A percentile compares a stretch with the other conserved stretches of the same genome.
Conservation (phyloP, 352 stramenopile species). For the Globisporangium cederbergense region DNA sequence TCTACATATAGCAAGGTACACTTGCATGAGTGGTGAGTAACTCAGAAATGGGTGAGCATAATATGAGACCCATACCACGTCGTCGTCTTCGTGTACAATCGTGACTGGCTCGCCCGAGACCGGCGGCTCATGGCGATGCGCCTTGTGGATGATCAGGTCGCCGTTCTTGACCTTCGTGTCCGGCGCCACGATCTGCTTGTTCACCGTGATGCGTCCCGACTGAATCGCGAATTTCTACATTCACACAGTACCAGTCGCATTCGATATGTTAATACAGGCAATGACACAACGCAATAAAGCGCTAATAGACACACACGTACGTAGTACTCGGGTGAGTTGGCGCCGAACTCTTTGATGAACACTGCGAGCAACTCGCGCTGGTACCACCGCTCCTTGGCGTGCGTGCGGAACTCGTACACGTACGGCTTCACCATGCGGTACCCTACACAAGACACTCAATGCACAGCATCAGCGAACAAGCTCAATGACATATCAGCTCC, state of each 20-base stretch:
- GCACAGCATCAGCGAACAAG: not conserved
- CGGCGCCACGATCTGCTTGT: constrained; percentile 69
- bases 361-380: constrained; percentile 89
- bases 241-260: constrained; percentile 10
- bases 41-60: not conserved
- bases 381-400: constrained; percentile 95
- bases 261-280: constrained; percentile 2
- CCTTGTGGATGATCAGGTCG: constrained; percentile 93
- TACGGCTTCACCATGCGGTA: constrained; percentile 91
- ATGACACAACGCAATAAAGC: not conserved
- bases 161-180: constrained; percentile 88
- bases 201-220: constrained; percentile 93
- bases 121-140: constrained; percentile 96
- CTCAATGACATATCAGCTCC: not conserved
- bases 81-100: constrained; percentile 76
- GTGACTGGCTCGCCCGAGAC: constrained; percentile 81
- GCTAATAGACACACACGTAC: constrained; percentile 25
- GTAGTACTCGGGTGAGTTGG: constrained; percentile 86
- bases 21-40: not conserved
- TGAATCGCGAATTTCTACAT: constrained; percentile 87
- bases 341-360: constrained; percentile 85
- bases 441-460: constrained; percentile 29
- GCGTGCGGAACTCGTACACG: constrained; percentile 94
- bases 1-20: constrained; percentile 21
- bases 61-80: constrained; percentile 42